Conservation (phyloP, 441 rosid genomes). For the Gossypium schwendimanii region DNA sequence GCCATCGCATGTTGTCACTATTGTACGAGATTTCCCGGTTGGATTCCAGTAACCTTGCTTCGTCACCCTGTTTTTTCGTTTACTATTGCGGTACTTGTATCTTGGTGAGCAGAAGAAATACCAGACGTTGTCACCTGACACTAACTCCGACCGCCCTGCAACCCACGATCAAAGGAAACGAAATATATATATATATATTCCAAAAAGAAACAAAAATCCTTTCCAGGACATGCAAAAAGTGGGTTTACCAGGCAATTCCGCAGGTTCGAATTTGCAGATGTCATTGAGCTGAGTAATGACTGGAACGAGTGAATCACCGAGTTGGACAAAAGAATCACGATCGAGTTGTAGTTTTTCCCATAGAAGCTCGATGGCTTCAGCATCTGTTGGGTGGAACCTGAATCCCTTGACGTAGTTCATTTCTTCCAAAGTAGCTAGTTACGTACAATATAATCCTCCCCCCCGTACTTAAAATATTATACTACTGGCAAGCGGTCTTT, state of each 20-base stretch:
- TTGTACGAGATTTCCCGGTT: conserved; percentile 16
- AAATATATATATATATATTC: neutral
- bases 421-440: neutral
- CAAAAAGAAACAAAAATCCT: neutral
- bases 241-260: conserved; percentile 25
- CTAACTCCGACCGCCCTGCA: conserved; percentile 8
- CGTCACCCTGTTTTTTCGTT: conserved; percentile 17
- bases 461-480: no score
- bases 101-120: conserved; percentile 21
- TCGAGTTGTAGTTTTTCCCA: conserved; percentile 15
- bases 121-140: conserved; percentile 19
- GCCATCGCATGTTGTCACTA: neutral
- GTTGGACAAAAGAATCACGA: conserved; percentile 8
- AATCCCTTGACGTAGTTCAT: conserved; percentile 16
- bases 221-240: neutral
- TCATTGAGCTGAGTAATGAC: conserved; percentile 14
- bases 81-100: conserved; percentile 7
- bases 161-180: neutral
- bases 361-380: conserved; percentile 21
- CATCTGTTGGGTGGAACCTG: conserved; percentile 35
- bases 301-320: neutral
- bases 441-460: neutral
- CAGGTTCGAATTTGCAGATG: conserved; percentile 24
- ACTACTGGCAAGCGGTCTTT: no score
- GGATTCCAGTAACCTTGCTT: conserved; percentile 25